These are phyloP conservation scores for Russula griseocarnosa DNA, from an alignment of 768 basidiomycete genomes.

Conservation along the genomic window DNA sequence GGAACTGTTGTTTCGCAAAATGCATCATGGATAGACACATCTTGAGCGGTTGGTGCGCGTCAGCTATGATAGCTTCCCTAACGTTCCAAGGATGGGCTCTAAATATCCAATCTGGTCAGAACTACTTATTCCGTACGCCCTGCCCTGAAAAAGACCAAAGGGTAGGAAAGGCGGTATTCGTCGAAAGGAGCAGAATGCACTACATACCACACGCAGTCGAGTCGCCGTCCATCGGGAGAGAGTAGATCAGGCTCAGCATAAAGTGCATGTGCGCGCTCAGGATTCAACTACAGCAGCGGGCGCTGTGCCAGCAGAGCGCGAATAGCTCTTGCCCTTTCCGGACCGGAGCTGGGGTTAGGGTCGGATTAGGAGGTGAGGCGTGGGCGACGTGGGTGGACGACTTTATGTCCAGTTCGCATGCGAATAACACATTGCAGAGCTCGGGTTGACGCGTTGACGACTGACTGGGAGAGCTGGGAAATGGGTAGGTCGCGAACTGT, in stretches of 20 bases:
- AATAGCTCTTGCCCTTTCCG: too few species aligned
- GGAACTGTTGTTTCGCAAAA: too few species aligned
- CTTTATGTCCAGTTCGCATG: too few species aligned
- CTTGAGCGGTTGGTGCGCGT: conserved; percentile 36
- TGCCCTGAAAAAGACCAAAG: too few species aligned
- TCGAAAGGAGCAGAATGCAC: background rate
- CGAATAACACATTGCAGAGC: conserved; percentile 28
- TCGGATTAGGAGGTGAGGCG: too few species aligned
- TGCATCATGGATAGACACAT: conserved; percentile 23
- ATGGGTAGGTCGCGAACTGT: conserved; percentile 8
- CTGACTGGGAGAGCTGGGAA: conserved; percentile 27
- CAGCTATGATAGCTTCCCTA: conserved; percentile 36
- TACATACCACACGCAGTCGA: conserved; percentile 37
- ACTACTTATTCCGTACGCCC: too few species aligned
- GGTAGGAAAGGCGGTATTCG: too few species aligned
- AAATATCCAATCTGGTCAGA: background rate
- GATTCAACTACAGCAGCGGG: conserved; percentile 41
- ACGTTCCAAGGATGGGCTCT: conserved; percentile 34
- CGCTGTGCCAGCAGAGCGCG: conserved; percentile 34
- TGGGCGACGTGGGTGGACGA: too few species aligned
- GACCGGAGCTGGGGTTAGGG: too few species aligned
- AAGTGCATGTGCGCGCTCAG: conserved; percentile 49
- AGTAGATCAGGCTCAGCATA: conserved; percentile 47
- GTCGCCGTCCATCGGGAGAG: conserved; percentile 28
- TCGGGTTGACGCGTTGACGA: conserved; percentile 36